Evolutionary conservation across 2,329 filamentous ascomycete genomes (phyloP), one percentile per base, ranked within the genome.

Genomic region (Aspergillus novofumigatus): DNA sequence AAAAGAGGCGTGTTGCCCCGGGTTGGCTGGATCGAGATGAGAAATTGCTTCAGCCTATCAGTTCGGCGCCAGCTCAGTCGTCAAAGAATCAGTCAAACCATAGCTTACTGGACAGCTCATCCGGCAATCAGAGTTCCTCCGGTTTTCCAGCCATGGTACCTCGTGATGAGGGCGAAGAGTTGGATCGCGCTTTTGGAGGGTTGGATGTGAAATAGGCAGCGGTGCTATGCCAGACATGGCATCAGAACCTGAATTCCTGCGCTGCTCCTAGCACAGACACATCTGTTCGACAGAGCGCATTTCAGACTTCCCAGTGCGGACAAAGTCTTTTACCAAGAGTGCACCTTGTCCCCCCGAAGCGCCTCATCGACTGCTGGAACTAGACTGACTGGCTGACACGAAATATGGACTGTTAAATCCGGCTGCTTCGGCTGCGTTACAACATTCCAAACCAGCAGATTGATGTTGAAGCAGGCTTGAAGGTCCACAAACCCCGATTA

Each of bases 21-120:
- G 85, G 85, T 1, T 88, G 85, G 84, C 68, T 88, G 63, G 85
- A 88, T 66, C 76, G 83, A 25, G 80, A 84, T 28, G 81, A 83
- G 69, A 83, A 83, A 69, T 76, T 87, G 41, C 69, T 88, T 49
- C 81, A 83, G 67, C 85, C 83, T 11, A 73, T 65, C 28, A 64
- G 67, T 53, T 53, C 65, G 23, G 51, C 61, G 54, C 49, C 53
- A 4, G 60, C 58, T 14, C 58, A 52, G 21, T 54, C 57, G 21
- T 47, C 58, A 4, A 58, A 60, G 35, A 60, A 57, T 32, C 60
- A 63, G 25, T 52, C 60, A 20, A 58, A 62, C 29, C 61, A 58
- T 52, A 76, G 72, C 55, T 58, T 78, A 25, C 54, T 78, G 44
- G 75, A 77, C 54, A 72, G 70, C n/a, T 64, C 68, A n/a, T 65